Conservation (phyloP, 441 rosid genomes). For the Populus trichocarpa region DNA sequence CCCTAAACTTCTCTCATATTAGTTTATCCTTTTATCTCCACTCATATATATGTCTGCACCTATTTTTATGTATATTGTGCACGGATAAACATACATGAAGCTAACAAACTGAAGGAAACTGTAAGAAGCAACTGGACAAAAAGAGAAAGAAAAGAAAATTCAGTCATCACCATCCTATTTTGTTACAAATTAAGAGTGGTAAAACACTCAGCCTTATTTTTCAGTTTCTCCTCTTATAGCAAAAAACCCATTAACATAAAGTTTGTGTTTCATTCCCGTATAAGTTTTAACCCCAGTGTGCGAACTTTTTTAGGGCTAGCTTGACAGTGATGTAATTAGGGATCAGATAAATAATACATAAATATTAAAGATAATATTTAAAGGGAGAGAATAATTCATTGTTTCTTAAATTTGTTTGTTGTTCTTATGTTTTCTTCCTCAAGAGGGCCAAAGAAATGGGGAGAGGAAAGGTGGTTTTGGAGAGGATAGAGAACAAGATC, state of each 20-base stretch:
- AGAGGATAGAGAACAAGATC: constrained; percentile 41
- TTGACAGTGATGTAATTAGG: constrained; percentile 10
- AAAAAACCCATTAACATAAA: neutral
- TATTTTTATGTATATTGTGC: neutral
- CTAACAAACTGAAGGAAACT: neutral
- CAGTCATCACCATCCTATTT: neutral
- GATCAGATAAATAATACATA: constrained; percentile 46
- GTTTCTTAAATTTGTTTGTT: too few species aligned
- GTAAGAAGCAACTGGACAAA: neutral
- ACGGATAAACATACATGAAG: neutral
- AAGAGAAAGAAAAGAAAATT: neutral
- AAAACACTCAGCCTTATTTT: neutral
- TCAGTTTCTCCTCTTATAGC: neutral
- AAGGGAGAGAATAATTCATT: too few species aligned
- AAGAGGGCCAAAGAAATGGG: constrained; percentile 23
- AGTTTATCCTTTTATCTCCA: neutral
- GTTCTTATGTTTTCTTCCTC: constrained; percentile 5
- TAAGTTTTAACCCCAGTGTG: neutral
- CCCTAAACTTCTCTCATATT: too few species aligned
- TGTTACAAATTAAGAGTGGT: neutral
- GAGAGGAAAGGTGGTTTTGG: constrained; percentile 41
- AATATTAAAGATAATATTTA: too few species aligned
- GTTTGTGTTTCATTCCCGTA: neutral
- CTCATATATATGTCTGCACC: neutral
- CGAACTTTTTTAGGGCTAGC: neutral